These are phyloP conservation scores for Calocybe gambosa DNA, from an alignment of 1,284 basidiomycete species.

Conservation along the genomic window DNA sequence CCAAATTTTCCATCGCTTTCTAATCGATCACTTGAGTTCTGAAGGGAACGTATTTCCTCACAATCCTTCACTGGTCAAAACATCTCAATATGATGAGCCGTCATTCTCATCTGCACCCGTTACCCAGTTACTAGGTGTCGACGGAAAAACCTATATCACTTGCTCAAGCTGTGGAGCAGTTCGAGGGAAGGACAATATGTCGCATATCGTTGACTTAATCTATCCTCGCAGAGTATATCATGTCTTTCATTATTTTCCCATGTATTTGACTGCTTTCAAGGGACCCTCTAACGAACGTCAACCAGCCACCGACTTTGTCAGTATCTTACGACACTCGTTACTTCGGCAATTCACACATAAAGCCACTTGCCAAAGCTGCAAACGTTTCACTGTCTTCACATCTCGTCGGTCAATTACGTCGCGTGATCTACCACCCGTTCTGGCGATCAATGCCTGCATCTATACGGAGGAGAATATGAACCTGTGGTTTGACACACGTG, in stretches of 20 bases:
- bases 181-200: conserved; percentile 67
- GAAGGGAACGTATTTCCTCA: conserved; percentile 63
- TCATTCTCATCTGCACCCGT: conserved; percentile 54
- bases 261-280: conserved; percentile 6
- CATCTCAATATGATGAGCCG: conserved; percentile 22
- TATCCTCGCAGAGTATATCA: conserved; percentile 74
- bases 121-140: conserved; percentile 77
- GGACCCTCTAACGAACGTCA: conserved; percentile 39
- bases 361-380: conserved; percentile 82
- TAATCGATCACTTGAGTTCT: conserved; percentile 73
- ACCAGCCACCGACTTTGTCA: conserved; percentile 54
- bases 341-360: conserved; percentile 81
- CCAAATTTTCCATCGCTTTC: conserved; percentile 92
- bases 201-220: conserved; percentile 81
- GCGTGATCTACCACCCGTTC: conserved; percentile 74
- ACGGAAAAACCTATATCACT: conserved; percentile 66
- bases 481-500: conserved; percentile 70
- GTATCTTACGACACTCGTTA: conserved; percentile 73
- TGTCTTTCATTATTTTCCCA: neutral
- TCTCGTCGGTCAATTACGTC: conserved; percentile 67
- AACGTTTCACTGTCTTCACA: conserved; percentile 67
- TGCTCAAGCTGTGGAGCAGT: conserved; percentile 74
- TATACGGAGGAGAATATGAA: conserved; percentile 71
- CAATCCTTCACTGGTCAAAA: conserved; percentile 49
- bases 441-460: conserved; percentile 84